Percentiles rank a stretch among this genome's conserved stretches.
Conservation (phyloP, 2,329 filamentous ascomycete genomes). For the Domatiomyces catenatus region DNA sequence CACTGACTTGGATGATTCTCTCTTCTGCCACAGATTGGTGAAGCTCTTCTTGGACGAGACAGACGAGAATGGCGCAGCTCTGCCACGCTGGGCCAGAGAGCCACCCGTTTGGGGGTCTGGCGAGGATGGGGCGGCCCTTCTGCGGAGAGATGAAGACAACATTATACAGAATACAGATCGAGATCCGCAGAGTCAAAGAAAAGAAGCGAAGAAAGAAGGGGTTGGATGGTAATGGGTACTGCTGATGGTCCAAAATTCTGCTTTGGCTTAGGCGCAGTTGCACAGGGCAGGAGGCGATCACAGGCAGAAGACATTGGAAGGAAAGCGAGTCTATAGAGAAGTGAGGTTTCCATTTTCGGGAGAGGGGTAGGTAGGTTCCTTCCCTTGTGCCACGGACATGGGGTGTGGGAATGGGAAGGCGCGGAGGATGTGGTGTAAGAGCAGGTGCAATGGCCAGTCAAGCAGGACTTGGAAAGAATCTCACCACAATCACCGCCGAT, state of each 20-base stretch:
- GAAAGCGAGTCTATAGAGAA: neutral
- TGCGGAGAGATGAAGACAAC: neutral
- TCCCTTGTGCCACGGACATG: neutral
- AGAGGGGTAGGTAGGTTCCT: neutral
- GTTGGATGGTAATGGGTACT: neutral
- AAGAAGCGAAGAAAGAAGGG: neutral
- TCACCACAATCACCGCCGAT: neutral
- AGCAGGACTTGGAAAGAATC: neutral
- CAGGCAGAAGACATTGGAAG: neutral
- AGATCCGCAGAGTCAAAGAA: neutral
- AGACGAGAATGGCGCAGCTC: neutral
- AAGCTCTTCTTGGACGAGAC: slow-evolving; percentile 1
- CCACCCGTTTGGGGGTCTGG: neutral
- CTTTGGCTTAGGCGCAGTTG: neutral
- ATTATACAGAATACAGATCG: neutral
- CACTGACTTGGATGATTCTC: neutral
- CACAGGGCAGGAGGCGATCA: neutral
- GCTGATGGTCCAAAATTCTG: neutral
- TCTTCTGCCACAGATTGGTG: neutral
- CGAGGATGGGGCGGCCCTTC: neutral
- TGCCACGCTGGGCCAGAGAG: neutral
- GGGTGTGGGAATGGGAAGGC: neutral
- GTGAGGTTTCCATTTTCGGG: neutral
- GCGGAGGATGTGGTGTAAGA: neutral
- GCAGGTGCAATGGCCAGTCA: neutral